Conservation (phyloP, 306 rosid species). For the Cucurbita argyrosperma region DNA sequence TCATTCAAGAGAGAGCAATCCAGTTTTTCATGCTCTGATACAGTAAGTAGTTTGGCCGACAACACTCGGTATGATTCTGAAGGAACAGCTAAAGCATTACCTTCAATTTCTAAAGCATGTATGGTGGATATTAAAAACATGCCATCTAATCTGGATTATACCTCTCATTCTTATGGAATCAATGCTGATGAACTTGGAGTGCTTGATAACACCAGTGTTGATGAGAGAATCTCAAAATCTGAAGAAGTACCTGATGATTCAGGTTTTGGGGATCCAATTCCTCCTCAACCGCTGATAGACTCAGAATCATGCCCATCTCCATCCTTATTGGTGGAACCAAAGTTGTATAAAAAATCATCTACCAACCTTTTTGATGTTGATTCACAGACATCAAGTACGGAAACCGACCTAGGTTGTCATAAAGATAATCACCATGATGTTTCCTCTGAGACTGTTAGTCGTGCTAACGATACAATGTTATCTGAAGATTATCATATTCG, state of each 20-base stretch:
- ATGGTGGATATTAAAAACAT: conserved; percentile 25
- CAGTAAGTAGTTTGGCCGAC: conserved; percentile 30
- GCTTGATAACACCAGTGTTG: conserved; percentile 15
- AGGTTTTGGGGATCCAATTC: conserved; percentile 20
- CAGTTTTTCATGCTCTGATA: conserved; percentile 32
- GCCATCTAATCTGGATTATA: conserved; percentile 21
- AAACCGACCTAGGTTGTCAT: conserved; percentile 21
- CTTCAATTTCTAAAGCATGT: conserved; percentile 15
- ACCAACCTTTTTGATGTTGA: conserved; percentile 7
- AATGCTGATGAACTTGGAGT: conserved; percentile 14
- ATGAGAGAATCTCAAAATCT: conserved; percentile 19
- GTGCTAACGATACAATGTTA: conserved; percentile 12
- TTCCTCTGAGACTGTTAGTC: conserved; percentile 14
- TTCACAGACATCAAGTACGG: conserved; percentile 21
- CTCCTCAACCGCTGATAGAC: conserved; percentile 17
- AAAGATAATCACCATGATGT: conserved; percentile 12
- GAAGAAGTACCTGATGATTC: conserved; percentile 25
- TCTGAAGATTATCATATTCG: conserved; percentile 21
- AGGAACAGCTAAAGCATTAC: conserved; percentile 18
- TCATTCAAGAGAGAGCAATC: conserved; percentile 38
- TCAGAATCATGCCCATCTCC: conserved; percentile 15
- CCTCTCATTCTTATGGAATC: conserved; percentile 16
- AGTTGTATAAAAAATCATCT: conserved; percentile 19
- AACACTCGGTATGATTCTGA: conserved; percentile 27
- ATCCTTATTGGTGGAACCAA: conserved; percentile 14